phyloP scores from a whole-genome alignment of 176 grass and related monocot genomes.

The Neostapfia colusana region DNA sequence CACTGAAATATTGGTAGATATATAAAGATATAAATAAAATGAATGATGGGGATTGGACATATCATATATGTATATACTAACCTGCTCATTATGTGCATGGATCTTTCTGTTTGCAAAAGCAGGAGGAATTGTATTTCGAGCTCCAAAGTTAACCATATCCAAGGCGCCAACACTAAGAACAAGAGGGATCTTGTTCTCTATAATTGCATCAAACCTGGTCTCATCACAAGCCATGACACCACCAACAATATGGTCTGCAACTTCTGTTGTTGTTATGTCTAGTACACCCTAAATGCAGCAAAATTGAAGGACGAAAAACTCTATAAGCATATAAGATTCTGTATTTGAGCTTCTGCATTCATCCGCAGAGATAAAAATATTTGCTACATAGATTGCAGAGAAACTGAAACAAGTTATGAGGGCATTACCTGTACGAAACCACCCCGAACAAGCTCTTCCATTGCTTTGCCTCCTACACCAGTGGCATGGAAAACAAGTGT shows the following conservation, averaged over 20 bases:
- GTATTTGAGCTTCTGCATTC: neutral
- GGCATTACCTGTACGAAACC: slow-evolving; percentile 87
- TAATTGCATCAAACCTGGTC: slow-evolving; percentile 75
- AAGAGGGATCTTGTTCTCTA: slow-evolving; percentile 76
- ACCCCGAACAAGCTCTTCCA: slow-evolving; percentile 82
- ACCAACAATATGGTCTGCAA: slow-evolving; percentile 88
- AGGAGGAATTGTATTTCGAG: slow-evolving; percentile 75
- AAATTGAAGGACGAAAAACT: slow-evolving; percentile 39
- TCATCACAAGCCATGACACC: slow-evolving; percentile 87
- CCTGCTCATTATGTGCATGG: slow-evolving; percentile 91
- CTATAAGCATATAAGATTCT: neutral
- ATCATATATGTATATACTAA: slow-evolving; percentile 40
- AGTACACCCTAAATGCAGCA: slow-evolving; percentile 62
- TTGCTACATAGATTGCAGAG: neutral
- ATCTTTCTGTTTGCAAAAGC: slow-evolving; percentile 73
- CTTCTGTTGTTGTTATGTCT: slow-evolving; percentile 96
- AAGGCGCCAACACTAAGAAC: slow-evolving; percentile 92
- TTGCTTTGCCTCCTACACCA: slow-evolving; percentile 89
- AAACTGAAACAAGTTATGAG: neutral
- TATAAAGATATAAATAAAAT: slow-evolving; percentile 1
- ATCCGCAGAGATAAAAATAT: slow-evolving; percentile 14
- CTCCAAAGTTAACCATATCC: slow-evolving; percentile 97
- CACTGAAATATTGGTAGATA: neutral
- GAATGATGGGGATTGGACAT: slow-evolving; percentile 6
- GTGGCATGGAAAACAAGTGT: slow-evolving; percentile 95